Evolutionary conservation across 176 grass and related monocot species (phyloP), one percentile per base, ranked within the genome.

Genomic region (Alopecurus myosuroides): DNA sequence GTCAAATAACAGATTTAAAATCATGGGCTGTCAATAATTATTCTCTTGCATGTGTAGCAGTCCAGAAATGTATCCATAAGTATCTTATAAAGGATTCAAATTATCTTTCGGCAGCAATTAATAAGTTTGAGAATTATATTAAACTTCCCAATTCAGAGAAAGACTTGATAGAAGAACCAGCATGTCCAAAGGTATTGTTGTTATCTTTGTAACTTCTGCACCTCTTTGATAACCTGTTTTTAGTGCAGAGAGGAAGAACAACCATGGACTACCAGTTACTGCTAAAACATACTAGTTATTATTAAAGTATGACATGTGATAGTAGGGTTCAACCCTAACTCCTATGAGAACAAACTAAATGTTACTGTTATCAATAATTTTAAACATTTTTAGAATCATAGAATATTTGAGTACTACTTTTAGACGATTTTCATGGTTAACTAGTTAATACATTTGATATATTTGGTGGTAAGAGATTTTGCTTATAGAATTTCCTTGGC

Each of bases 1-100:
- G 96, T 69, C 89, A 98, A 83, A 88, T 98, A 87, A 98, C 96
- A 45, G 96, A 98, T 92, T 83, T 98, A 82, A 93, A 90, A 82
- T 95, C 96, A 66, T 76, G 90, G 71, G 71, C 85, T 82, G 87
- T 98, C 41, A 95, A 88, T 62, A 98, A 98, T 73, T 70, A 86
- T 74, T 92, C 93, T 26, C 84, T 95, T 77, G 96, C 96, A 53
- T 82, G 81, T 90, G 68, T 95, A 35, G 89, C 96, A 53, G 63
- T 98, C 68, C 53, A 76, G 85, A 84, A 40, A 78, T 87, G 87
- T 78, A 88, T 98, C 45, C 89, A 94, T 79, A 93, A 88, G 53
- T 91, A 91, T 91, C 87, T 98, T 80, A 88, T 98, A 80, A 88
- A 93, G 85, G 91, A 98, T 90, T 95, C 96, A 26, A 85, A 76